Conservation (phyloP, 2,329 filamentous ascomycete species). For the Cryphonectria nitschkei region DNA sequence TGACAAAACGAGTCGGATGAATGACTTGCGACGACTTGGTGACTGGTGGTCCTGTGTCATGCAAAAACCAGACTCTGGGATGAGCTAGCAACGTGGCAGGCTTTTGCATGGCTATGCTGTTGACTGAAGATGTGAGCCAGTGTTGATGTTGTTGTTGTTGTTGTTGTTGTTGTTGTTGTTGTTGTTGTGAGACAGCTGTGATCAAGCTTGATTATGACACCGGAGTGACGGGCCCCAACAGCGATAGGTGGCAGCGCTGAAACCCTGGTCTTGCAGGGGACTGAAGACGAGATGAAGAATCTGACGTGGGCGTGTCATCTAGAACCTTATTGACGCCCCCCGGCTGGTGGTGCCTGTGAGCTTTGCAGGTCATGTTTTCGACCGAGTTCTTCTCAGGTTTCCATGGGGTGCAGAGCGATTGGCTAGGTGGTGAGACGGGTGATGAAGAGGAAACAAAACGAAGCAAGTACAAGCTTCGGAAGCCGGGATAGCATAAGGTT, state of each 20-base stretch:
- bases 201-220: constrained; percentile 19
- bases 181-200: neutral
- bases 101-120: neutral
- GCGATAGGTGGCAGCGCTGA: constrained; percentile 25
- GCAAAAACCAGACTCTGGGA: neutral
- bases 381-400: constrained; percentile 21
- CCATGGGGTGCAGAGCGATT: constrained; percentile 24
- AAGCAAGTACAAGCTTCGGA: constrained; percentile 11
- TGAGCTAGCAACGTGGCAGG: neutral
- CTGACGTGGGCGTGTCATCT: constrained; percentile 28
- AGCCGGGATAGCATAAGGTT: constrained; percentile 1
- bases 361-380: constrained; percentile 22
- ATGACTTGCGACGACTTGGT: neutral
- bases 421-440: constrained; percentile 25
- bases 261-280: constrained; percentile 21
- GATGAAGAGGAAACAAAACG: constrained; percentile 22
- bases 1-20: neutral
- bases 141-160: neutral
- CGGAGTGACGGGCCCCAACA: constrained; percentile 26
- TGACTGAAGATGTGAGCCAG: neutral
- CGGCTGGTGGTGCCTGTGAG: constrained; percentile 12
- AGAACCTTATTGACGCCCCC: constrained; percentile 3
- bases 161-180: neutral
- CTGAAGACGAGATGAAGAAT: constrained; percentile 26
- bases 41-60: neutral